phyloP scores from a whole-genome alignment of 805 yeast genomes.

The Lachancea lanzarotensis region DNA sequence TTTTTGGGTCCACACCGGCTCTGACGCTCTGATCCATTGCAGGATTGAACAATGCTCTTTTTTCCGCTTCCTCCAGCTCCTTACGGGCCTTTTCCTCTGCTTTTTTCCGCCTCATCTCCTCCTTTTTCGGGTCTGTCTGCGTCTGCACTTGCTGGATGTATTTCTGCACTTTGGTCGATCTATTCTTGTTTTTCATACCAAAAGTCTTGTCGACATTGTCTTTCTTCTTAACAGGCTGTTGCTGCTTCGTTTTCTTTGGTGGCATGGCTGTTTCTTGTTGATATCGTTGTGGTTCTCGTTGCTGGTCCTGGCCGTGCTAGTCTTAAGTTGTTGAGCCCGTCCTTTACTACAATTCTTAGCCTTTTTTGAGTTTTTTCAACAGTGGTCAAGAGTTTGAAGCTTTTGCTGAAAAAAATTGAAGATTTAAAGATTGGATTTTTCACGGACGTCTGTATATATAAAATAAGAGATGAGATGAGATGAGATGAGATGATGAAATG shows the following conservation, averaged over 20 bases:
- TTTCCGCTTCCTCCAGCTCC: conserved; percentile 83
- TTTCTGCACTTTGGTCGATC: conserved; percentile 82
- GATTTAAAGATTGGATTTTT: no score
- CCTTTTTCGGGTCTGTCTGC: conserved; percentile 56
- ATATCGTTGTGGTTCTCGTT: no score
- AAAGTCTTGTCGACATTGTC: conserved; percentile 86
- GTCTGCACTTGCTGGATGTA: conserved; percentile 65
- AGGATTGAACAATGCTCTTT: conserved; percentile 65
- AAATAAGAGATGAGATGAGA: no score
- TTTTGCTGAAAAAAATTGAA: conserved; percentile 1
- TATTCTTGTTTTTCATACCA: conserved; percentile 92
- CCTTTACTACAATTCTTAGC: no score
- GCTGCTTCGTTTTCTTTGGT: conserved; percentile 47
- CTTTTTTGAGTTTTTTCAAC: background rate
- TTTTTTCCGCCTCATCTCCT: conserved; percentile 62
- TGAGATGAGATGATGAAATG: no score
- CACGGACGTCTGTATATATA: no score
- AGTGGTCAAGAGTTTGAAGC: no score
- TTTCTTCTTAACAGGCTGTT: conserved; percentile 49
- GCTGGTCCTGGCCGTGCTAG: no score
- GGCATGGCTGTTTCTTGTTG: no score
- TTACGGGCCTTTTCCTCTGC: conserved; percentile 84
- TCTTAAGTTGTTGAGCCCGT: no score
- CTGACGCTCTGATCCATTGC: conserved; percentile 71
- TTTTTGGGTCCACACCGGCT: conserved; percentile 95